These are phyloP conservation scores for Mycena olivaceomarginata DNA, from an alignment of 768 basidiomycete genomes.

Conservation along the genomic window DNA sequence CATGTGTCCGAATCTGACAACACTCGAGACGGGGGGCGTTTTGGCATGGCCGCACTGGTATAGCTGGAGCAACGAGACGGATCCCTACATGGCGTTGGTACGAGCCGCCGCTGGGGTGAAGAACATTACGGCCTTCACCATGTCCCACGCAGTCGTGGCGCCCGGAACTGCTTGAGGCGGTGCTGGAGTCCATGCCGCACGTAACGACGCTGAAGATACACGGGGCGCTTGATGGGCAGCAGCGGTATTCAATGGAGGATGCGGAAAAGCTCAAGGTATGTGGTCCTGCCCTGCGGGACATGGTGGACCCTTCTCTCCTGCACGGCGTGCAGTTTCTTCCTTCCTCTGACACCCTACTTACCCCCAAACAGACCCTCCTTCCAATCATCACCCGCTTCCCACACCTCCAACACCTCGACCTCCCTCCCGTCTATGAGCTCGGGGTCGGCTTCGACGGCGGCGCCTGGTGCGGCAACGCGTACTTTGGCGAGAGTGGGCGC, in stretches of 20 bases:
- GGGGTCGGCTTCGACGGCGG: slow-evolving; percentile 26
- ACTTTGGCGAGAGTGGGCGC: slow-evolving; percentile 26
- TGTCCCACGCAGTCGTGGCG: slow-evolving; percentile 26
- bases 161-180: slow-evolving; percentile 19
- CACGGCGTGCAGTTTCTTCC: slow-evolving; percentile 8
- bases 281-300: slow-evolving; percentile 25
- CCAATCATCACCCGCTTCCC: slow-evolving; percentile 28
- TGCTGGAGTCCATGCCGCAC: slow-evolving; percentile 28
- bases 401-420: slow-evolving; percentile 27
- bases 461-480: slow-evolving; percentile 25
- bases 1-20: slow-evolving; percentile 28
- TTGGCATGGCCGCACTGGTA: slow-evolving; percentile 20
- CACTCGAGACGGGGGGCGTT: slow-evolving; percentile 22
- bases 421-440: slow-evolving; percentile 27
- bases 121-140: slow-evolving; percentile 28
- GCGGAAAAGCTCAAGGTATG: slow-evolving; percentile 23
- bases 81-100: slow-evolving; percentile 23
- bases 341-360: slow-evolving; percentile 16
- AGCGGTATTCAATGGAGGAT: slow-evolving; percentile 19
- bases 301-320: slow-evolving; percentile 19
- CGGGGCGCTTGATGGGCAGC: slow-evolving; percentile 23
- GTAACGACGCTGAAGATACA: slow-evolving; percentile 22
- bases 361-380: slow-evolving; percentile 21
- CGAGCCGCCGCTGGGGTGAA: slow-evolving; percentile 22
- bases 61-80: slow-evolving; percentile 25